A percentile compares a stretch with the other conserved stretches of the same genome.
Evolutionary conservation across 768 basidiomycete species (phyloP).

Genomic region (Lentinula sp.): DNA sequence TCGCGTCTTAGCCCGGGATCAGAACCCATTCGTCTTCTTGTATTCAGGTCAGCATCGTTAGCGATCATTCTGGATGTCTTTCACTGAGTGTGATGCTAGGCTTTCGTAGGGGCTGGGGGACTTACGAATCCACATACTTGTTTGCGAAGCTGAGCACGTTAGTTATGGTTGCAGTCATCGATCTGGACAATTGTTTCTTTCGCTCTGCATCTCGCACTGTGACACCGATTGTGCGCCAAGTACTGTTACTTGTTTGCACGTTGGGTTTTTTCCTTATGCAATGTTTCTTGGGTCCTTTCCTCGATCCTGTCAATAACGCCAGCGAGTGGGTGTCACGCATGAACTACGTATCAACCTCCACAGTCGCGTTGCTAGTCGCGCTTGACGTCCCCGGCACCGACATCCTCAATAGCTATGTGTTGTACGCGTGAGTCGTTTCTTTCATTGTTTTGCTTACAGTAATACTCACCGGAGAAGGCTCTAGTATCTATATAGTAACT

Average conservation of each 20-base stretch:
- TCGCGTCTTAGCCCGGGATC: constrained; percentile 54
- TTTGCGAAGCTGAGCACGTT: constrained; percentile 66
- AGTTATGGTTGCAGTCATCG: constrained; percentile 58
- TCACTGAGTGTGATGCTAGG: constrained; percentile 28
- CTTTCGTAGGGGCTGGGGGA: constrained; percentile 65
- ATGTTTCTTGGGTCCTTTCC: constrained; percentile 54
- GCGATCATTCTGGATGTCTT: constrained; percentile 12
- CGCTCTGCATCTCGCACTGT: constrained; percentile 42
- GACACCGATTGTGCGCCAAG: constrained; percentile 56
- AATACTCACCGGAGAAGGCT: constrained; percentile 1
- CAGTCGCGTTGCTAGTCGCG: constrained; percentile 57
- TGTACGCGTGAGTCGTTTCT: constrained; percentile 49
- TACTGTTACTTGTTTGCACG: constrained; percentile 50
- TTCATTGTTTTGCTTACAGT: background rate
- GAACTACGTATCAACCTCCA: constrained; percentile 62
- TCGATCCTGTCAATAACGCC: constrained; percentile 67
- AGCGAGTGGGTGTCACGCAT: constrained; percentile 70
- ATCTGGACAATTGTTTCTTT: constrained; percentile 70
- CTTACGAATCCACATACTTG: constrained; percentile 60
- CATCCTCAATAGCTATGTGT: constrained; percentile 54
- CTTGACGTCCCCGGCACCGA: constrained; percentile 48
- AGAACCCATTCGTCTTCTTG: constrained; percentile 63
- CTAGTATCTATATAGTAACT: constrained; percentile 45
- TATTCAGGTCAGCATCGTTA: constrained; percentile 43
- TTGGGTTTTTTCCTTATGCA: constrained; percentile 57